A percentile compares a stretch with the other conserved stretches of the same genome.
These are phyloP conservation scores for Ormosia emarginata DNA, from an alignment of 306 rosid species.

Conservation along the genomic window DNA sequence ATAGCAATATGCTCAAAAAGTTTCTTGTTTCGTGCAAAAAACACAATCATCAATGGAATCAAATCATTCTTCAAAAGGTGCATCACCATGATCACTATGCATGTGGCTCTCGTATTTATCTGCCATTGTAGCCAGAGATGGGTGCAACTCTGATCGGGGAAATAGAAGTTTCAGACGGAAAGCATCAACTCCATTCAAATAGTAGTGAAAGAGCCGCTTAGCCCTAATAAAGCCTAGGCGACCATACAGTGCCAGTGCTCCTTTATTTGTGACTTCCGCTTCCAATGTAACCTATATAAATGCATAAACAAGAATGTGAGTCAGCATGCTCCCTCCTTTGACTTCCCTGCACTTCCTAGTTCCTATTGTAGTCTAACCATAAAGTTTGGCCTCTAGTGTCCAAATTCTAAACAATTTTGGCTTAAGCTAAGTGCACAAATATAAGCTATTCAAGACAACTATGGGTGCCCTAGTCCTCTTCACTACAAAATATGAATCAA, in stretches of 20 bases:
- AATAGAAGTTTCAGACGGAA: conserved; percentile 85
- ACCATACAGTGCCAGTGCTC: conserved; percentile 92
- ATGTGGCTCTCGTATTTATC: conserved; percentile 20
- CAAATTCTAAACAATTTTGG: not conserved
- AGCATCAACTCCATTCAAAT: conserved; percentile 98
- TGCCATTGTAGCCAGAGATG: conserved; percentile 29
- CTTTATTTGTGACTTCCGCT: conserved; percentile 95
- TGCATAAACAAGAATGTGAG: not conserved
- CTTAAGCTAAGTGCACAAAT: not conserved
- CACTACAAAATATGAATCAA: not conserved
- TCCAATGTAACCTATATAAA: conserved; percentile 73
- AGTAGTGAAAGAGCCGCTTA: conserved; percentile 89
- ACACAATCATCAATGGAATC: conserved; percentile 6
- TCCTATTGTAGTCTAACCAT: not conserved
- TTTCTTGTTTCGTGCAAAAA: not conserved
- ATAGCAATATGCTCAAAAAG: not conserved
- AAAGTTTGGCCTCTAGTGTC: not conserved
- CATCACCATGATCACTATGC: conserved; percentile 23
- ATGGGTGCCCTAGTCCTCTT: not conserved
- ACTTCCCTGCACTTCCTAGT: not conserved
- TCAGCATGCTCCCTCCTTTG: not conserved
- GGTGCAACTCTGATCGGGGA: conserved; percentile 51
- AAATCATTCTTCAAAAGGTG: conserved; percentile 20
- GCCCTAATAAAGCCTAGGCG: conserved; percentile 92
- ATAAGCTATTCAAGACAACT: not conserved